A percentile compares a stretch with the other conserved stretches of the same genome.
Evolutionary conservation across 2,329 filamentous ascomycete species (phyloP).

Genomic region (Apiospora malaysiana): DNA sequence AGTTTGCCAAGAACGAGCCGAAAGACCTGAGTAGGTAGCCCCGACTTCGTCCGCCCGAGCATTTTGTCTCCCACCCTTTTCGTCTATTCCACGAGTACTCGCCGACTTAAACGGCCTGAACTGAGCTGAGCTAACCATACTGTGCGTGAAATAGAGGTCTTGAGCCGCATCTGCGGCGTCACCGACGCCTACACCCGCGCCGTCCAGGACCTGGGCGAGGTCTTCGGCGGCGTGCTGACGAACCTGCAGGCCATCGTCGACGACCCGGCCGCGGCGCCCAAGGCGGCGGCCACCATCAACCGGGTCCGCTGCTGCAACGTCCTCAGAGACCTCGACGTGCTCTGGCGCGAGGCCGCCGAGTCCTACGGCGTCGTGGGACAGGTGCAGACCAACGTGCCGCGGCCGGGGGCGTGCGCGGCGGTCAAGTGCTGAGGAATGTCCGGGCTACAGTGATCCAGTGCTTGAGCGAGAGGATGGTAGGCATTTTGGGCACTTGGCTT

Average conservation of each 20-base stretch:
- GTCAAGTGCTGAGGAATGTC: neutral
- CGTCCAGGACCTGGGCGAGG: neutral
- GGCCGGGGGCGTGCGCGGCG: neutral
- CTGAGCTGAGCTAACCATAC: too few species aligned
- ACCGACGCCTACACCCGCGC: constrained; percentile 4
- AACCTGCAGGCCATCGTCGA: constrained; percentile 11
- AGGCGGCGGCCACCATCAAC: constrained; percentile 3
- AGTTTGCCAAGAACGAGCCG: constrained; percentile 12
- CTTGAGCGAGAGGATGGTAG: too few species aligned
- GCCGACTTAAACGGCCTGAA: too few species aligned
- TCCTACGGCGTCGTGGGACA: neutral
- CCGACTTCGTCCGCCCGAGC: too few species aligned
- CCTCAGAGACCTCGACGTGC: constrained; percentile 10
- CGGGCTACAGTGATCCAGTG: too few species aligned
- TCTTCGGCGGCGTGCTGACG: constrained; percentile 16
- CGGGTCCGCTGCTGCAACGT: constrained; percentile 19
- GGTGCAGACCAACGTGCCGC: constrained; percentile 9
- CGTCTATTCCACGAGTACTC: too few species aligned
- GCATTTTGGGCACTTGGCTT: too few species aligned
- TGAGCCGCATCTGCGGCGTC: constrained; percentile 12
- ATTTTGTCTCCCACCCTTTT: too few species aligned
- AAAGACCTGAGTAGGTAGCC: constrained; percentile 1
- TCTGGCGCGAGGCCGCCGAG: constrained; percentile 19
- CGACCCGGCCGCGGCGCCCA: too few species aligned
- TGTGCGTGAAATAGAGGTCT: neutral